Percentiles rank a stretch among this genome's conserved stretches.
Conservation (phyloP, 192 early-diverging fungal genomes). For the Backusella westeae region DNA sequence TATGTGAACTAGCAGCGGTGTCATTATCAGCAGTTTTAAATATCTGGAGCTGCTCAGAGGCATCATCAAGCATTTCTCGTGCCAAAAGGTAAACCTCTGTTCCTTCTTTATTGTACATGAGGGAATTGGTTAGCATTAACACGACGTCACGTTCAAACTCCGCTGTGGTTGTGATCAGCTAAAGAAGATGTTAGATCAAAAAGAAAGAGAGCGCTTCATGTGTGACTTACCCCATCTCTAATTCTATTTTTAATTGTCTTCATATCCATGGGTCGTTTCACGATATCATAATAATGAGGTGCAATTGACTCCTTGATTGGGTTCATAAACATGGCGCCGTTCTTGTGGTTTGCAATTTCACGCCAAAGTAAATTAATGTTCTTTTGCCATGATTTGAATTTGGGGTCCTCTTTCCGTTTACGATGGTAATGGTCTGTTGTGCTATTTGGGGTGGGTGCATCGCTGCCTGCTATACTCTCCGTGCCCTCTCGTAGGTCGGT, state of each 20-base stretch:
- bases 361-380: conserved; percentile 75
- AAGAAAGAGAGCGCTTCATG: not conserved
- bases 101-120: conserved; percentile 87
- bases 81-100: conserved; percentile 88
- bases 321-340: conserved; percentile 79
- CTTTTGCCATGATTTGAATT: conserved; percentile 75
- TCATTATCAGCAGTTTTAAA: conserved; percentile 46
- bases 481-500: not conserved
- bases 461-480: conserved; percentile 7
- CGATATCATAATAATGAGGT: conserved; percentile 72
- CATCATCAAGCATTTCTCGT: conserved; percentile 73
- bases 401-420: conserved; percentile 42
- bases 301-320: conserved; percentile 79
- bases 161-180: conserved; percentile 76
- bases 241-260: conserved; percentile 84
- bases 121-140: conserved; percentile 83
- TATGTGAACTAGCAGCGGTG: conserved; percentile 23
- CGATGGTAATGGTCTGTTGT: conserved; percentile 19
- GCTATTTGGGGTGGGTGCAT: conserved; percentile 13
- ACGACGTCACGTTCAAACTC: conserved; percentile 92
- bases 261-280: conserved; percentile 85
- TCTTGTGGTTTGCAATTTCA: conserved; percentile 86
- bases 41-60: conserved; percentile 64
- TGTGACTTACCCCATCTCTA: conserved; percentile 68
- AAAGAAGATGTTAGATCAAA: conserved; percentile 3